Conservation (phyloP, 306 rosid species). For the Lupinus albus region DNA sequence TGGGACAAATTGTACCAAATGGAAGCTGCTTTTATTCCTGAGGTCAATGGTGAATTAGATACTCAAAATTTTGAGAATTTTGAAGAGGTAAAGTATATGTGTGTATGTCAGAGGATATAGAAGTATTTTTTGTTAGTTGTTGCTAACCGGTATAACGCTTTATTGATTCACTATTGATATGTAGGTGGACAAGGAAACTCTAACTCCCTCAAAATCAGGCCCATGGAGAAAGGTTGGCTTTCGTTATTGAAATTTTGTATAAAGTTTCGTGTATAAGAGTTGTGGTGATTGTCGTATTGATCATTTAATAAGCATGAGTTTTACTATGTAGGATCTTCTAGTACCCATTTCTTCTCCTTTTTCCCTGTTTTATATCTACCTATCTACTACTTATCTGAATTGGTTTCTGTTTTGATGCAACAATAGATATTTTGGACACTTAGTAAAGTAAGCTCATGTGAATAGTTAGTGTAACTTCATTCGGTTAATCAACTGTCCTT, state of each 20-base stretch:
- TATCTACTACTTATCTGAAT: background rate
- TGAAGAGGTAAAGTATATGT: constrained; percentile 81
- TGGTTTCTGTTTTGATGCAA: constrained; percentile 30
- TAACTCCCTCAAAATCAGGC: constrained; percentile 80
- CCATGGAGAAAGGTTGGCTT: constrained; percentile 98
- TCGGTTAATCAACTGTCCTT: constrained; percentile 19
- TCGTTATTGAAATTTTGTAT: constrained; percentile 26
- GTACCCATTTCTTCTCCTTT: constrained; percentile 16
- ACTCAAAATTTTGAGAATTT: constrained; percentile 83
- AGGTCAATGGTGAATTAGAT: too few relatives aligned
- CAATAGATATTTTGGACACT: constrained; percentile 25
- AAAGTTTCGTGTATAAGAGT: constrained; percentile 13
- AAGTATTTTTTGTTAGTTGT: constrained; percentile 32
- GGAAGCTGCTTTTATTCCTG: constrained; percentile 98
- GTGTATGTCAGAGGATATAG: constrained; percentile 26
- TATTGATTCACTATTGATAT: constrained; percentile 36
- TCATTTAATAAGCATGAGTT: constrained; percentile 18
- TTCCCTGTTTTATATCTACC: constrained; percentile 10
- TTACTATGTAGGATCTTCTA: constrained; percentile 30
- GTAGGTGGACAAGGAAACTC: constrained; percentile 76
- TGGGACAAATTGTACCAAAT: constrained; percentile 92
- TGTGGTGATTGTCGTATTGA: constrained; percentile 13
- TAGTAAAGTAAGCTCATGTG: constrained; percentile 14
- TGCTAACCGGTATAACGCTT: constrained; percentile 38
- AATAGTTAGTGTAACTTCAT: constrained; percentile 24